Evolutionary conservation across 2,329 filamentous ascomycete species (phyloP).

Genomic region (Rhexocercosporidium sp.): DNA sequence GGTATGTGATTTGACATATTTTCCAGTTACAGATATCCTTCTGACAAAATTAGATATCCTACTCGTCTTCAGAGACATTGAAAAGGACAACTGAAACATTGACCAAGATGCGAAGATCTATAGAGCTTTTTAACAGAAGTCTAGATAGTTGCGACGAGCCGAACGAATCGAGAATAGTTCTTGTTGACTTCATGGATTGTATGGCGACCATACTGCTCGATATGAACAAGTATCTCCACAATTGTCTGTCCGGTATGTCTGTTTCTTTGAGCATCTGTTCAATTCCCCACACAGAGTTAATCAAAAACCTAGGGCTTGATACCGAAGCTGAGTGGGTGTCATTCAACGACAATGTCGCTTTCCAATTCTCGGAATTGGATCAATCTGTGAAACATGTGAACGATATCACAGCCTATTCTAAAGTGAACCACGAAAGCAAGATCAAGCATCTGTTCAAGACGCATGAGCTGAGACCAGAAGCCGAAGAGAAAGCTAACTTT

Average conservation of each 20-base stretch:
- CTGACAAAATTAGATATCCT: slow-evolving; percentile 20
- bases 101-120: neutral
- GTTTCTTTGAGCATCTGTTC: too few relatives aligned
- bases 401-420: slow-evolving; percentile 29
- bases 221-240: neutral
- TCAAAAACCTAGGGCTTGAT: too few relatives aligned
- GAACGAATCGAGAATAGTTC: slow-evolving; percentile 23
- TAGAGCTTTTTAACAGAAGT: slow-evolving; percentile 22
- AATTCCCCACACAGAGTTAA: too few relatives aligned
- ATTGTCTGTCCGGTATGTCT: neutral
- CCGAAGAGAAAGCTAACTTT: slow-evolving; percentile 17
- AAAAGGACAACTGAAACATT: neutral
- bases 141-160: slow-evolving; percentile 24
- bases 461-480: slow-evolving; percentile 11
- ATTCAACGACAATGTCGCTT: neutral
- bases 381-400: slow-evolving; percentile 26
- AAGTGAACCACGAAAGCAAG: slow-evolving; percentile 20
- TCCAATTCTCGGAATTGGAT: slow-evolving; percentile 14
- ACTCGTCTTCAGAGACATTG: neutral
- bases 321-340: neutral
- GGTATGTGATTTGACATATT: neutral
- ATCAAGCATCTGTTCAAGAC: slow-evolving; percentile 16
- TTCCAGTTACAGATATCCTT: neutral
- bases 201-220: neutral
- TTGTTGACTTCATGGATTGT: slow-evolving; percentile 21